Percentiles rank a stretch among this genome's conserved stretches.
These are phyloP conservation scores for Zymoseptoria tritici DNA, from an alignment of 2,329 filamentous ascomycete species.

Conservation along the genomic window DNA sequence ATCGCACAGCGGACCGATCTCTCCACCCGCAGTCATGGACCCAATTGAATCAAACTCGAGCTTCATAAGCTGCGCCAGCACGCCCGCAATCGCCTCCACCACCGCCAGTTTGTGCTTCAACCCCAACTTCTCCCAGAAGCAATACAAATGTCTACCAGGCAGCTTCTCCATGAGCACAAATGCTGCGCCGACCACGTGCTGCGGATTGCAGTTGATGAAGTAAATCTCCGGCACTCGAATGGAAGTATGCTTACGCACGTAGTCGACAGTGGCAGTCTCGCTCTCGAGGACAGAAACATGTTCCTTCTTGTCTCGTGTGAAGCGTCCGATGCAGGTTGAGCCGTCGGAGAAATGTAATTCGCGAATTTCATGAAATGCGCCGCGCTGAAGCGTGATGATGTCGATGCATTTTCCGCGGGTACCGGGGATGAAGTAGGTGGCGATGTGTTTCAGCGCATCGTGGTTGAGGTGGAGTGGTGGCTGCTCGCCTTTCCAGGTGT, in stretches of 20 bases:
- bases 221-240: conserved; percentile 12
- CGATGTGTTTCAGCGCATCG: conserved; percentile 12
- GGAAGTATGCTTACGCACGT: conserved; percentile 7
- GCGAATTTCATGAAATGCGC: conserved; percentile 6
- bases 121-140: conserved; percentile 5
- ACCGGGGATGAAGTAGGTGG: conserved; percentile 5
- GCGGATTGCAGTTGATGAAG: conserved; percentile 7
- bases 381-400: background rate
- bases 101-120: conserved; percentile 4
- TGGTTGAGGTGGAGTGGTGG: conserved; percentile 6
- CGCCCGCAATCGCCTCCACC: conserved; percentile 6
- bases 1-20: conserved; percentile 4
- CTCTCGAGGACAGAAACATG: conserved; percentile 5
- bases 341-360: conserved; percentile 11
- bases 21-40: conserved; percentile 2
- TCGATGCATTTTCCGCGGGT: conserved; percentile 7
- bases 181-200: conserved; percentile 10
- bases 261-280: conserved; percentile 7
- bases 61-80: conserved; percentile 8
- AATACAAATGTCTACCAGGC: background rate
- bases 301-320: conserved; percentile 5
- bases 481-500: background rate
- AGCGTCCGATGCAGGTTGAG: conserved; percentile 12
- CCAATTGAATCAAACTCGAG: conserved; percentile 9
- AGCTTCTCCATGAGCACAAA: conserved; percentile 14